Base-by-base conservation (phyloP, 2,329 filamentous ascomycete species). In the Aspergillus fischeri region DNA sequence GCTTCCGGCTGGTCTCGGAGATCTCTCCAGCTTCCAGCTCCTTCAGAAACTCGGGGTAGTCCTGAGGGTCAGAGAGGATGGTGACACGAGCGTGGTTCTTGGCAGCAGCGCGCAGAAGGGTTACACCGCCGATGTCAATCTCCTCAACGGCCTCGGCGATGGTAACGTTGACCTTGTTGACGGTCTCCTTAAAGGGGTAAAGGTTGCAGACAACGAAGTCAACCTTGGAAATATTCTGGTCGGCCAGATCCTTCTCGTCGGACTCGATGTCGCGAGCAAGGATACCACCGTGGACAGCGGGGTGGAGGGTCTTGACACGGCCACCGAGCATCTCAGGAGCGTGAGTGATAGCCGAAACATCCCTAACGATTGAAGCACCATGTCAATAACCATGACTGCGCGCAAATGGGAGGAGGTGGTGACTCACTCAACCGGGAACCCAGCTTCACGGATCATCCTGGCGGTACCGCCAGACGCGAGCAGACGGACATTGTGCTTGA, bases 101-200 rank as follows among this genome's bases (percentile, higher is more conserved):
- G 67, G 94, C 94, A 27, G 94, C 94, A 56, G 94, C 94, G 63
- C 94, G 89, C 72, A 99, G 90, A 60, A 99, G 87, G 42, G 94
- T 99, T 53, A 99, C 94, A 68, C 94, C 94, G 64, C 92, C 94
- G 73, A 99, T 97, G 78, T 99, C 94, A 70, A 99, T 96, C 81
- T 99, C 94, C 80, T 99, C 94, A 42, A 99, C 93, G 52, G 94
- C 94, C 79, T 99, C 93, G 52, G 91, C 86, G 62, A 99, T 90
- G 60, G 93, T 97, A 70, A 99, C 94, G 71, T 96, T 96, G 80
- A 95, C 87, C 83, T 97, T 96, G 68, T 92, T 89, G 67, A 99
- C 87, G 32, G 94, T 99, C 75, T 97, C 92, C 81, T 97, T 97
- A 86, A 99, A 99, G 11, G 94, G 94, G 78, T 99, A 97, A 55